Percentiles rank a stretch among this genome's conserved stretches.
phyloP scores from a whole-genome alignment of 192 early-diverging fungal genomes.

The Geranomyces variabilis region DNA sequence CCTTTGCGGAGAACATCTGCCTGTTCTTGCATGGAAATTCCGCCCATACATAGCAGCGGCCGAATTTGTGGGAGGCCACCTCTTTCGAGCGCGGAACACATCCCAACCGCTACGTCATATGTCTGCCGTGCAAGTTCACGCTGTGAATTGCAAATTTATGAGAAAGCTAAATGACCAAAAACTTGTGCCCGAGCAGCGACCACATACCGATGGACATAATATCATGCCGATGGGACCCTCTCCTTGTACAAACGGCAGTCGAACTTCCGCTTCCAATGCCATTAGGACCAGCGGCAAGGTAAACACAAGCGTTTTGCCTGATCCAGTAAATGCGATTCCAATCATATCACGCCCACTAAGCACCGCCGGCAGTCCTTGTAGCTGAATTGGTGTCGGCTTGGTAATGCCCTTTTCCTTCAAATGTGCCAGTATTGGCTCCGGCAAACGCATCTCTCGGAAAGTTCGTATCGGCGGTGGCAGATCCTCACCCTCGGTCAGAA shows the following conservation, averaged over 20 bases:
- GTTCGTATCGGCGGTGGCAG: slow-evolving; percentile 81
- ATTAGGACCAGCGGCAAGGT: slow-evolving; percentile 90
- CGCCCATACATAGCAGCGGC: slow-evolving; percentile 88
- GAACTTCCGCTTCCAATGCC: slow-evolving; percentile 91
- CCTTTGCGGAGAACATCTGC: slow-evolving; percentile 72
- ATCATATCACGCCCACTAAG: slow-evolving; percentile 96
- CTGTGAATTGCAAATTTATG: slow-evolving; percentile 35
- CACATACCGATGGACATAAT: slow-evolving; percentile 84
- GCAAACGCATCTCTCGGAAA: slow-evolving; percentile 85
- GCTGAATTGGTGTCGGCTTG: slow-evolving; percentile 95
- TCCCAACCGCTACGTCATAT: slow-evolving; percentile 76
- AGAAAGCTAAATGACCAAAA: slow-evolving; percentile 10
- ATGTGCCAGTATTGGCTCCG: slow-evolving; percentile 74
- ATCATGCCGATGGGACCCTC: slow-evolving; percentile 96
- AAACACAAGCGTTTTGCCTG: slow-evolving; percentile 94
- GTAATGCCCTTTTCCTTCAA: slow-evolving; percentile 79
- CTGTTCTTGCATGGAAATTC: slow-evolving; percentile 92
- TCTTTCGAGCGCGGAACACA: slow-evolving; percentile 61
- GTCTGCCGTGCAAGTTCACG: slow-evolving; percentile 96
- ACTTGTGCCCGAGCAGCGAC: neutral
- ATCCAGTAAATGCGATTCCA: slow-evolving; percentile 93
- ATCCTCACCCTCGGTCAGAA: slow-evolving; percentile 85
- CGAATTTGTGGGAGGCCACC: slow-evolving; percentile 76
- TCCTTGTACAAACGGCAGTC: slow-evolving; percentile 75
- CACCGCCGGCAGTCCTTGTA: slow-evolving; percentile 93